Evolutionary conservation across 2,329 filamentous ascomycete genomes (phyloP), one percentile per base, ranked within the genome.

Genomic region (Colletotrichum sidae): DNA sequence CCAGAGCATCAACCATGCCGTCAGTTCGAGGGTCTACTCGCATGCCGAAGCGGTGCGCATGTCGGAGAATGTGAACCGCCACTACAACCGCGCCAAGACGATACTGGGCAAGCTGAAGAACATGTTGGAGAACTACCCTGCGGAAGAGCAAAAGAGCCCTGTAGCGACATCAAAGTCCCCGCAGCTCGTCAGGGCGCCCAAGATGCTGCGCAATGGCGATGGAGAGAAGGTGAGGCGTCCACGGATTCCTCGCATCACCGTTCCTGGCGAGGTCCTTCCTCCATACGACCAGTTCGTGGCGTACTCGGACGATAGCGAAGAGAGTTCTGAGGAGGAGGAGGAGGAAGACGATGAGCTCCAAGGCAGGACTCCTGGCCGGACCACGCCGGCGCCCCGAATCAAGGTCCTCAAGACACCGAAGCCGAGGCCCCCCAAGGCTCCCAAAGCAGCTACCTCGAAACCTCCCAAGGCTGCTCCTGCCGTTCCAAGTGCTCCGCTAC

Each of bases 251-350:
- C 81, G 85, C 46, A 89, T 90, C 50, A 90, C 87, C 2, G 87
- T 90, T 10, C 88, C 88, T 1, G 88, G 88, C 49, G 88, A 90
- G 72, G 88, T 90, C 8, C 79, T 90, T 51, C 87, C 88, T 2
- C 88, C 88, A 0, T 90, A 89, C 70, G 88, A 90, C 60, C 86
- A 89, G 64, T 89, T 88, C 72, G 86, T 89, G 55, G 80, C 82
- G 1, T 87, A 83, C 64, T 85, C 79, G 51, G 85, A 84, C 25
- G 82, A 82, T 12, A 84, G 80, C 69, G 85, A 86, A 17, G 81
- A 82, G 44, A 85, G 82, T 72, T 84, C 83, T 2, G 83, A 84
- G 25, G 81, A 84, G 8, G 81, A 84, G 8, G 81, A 84, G 9
- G 83, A 86, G 37, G 67, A 69, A 8, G 62, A 66, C 6, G 66